Conservation (phyloP, 495 filamentous ascomycete species). For the Penicillium verhagenii region DNA sequence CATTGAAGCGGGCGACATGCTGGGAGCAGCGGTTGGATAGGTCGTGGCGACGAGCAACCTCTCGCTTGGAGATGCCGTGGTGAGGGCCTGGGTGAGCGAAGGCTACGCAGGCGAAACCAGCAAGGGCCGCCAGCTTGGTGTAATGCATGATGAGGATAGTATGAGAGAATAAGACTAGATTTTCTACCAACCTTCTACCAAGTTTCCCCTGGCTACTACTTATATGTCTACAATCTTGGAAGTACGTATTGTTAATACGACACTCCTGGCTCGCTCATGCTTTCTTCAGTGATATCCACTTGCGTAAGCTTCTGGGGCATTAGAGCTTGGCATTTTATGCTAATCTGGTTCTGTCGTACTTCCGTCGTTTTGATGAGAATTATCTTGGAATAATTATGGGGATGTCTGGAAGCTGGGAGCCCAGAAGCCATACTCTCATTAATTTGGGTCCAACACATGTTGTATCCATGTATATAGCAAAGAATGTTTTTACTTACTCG, state of each 20-base stretch:
- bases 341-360: neutral
- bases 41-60: neutral
- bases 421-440: neutral
- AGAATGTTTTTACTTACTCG: no score
- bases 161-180: neutral
- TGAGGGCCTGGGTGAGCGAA: neutral
- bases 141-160: neutral
- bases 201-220: neutral
- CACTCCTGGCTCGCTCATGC: neutral
- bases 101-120: neutral
- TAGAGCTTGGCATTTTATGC: neutral
- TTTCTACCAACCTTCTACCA: neutral
- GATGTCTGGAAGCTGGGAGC: neutral
- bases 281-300: neutral
- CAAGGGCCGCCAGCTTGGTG: neutral
- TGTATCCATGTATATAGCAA: no score
- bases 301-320: neutral
- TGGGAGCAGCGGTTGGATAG: neutral
- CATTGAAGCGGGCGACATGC: neutral
- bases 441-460: no score
- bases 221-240: neutral
- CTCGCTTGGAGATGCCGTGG: neutral
- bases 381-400: neutral
- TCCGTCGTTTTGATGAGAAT: neutral
- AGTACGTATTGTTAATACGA: neutral